Base-by-base conservation (phyloP, 1,139 yeast genomes). In the Hansenula sp. region DNA sequence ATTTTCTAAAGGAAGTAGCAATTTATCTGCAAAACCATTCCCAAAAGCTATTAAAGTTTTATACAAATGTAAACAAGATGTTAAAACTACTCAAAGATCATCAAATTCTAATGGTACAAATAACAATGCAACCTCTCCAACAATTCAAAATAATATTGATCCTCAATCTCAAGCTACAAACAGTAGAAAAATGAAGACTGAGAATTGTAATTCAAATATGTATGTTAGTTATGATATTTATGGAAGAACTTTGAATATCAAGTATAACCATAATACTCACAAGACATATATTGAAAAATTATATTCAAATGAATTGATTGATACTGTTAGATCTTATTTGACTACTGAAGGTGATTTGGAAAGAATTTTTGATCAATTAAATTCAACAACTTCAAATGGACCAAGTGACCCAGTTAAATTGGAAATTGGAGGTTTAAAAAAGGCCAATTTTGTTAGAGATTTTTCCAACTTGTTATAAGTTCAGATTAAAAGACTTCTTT, bases 51-150 rank as follows among this genome's bases (percentile, higher is more conserved):
- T 53, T 39, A 53, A 53, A 34, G 30, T 52, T 20, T 33, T 52
- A n/a, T 52, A 41, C 44, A 48, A 45, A 39, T 52, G 55, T 30
- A 53, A 49, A 38, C 56, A 53, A 42, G 56, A 53, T 35, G 24
- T 48, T 14, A 52, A 48, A 37, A 47, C 55, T 14, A 39, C 46
- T 8, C 53, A 49, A 21, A 50, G 29, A 47, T 36, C 44, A 33
- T 14, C 43, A 26, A 27, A 21, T 27, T 26, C 37, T 37, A 14
- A 27, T 24, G 18, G 18, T 19, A 12, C 10, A 9, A 29, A 29
- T 18, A 16, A 13, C 44, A 39, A 37, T 39, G 18, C 34, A 24
- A 22, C 16, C 17, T 17, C 30, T 13, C 14, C 8, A 8, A 18
- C 28, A 17, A 37, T 32, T 17, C 30, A 25, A 11, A 22, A 29